Conservation (phyloP, 352 stramenopile species). For the Detonula confervacea region DNA sequence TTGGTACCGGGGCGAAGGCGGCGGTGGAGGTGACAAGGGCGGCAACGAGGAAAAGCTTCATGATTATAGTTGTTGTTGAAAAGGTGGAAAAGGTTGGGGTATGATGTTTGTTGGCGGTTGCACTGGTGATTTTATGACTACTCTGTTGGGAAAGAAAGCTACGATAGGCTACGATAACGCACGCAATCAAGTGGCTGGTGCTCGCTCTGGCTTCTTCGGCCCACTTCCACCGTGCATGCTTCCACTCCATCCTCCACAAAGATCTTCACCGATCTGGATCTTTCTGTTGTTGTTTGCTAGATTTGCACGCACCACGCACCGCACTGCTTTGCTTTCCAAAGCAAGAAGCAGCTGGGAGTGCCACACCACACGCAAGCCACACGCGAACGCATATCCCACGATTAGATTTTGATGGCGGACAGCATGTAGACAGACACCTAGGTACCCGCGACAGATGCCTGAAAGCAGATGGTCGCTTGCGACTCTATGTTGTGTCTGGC, state of each 20-base stretch:
- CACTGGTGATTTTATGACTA: not conserved
- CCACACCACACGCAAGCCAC: too few relatives aligned
- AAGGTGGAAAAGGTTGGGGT: not conserved
- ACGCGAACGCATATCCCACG: too few relatives aligned
- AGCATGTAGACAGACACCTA: too few relatives aligned
- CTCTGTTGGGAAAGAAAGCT: too few relatives aligned
- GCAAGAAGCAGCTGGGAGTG: too few relatives aligned
- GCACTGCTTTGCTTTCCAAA: too few relatives aligned
- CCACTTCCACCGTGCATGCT: not conserved
- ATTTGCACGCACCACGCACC: too few relatives aligned
- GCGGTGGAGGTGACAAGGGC: slow-evolving; percentile 21
- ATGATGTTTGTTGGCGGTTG: not conserved
- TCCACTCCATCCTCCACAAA: too few relatives aligned
- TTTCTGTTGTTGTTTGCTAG: not conserved
- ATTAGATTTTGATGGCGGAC: slow-evolving; percentile 18
- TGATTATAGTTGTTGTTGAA: slow-evolving; percentile 22
- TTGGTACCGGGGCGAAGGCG: slow-evolving; percentile 25
- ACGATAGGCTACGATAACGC: too few relatives aligned
- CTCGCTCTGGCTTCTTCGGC: not conserved
- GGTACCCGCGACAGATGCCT: too few relatives aligned
- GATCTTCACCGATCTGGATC: not conserved
- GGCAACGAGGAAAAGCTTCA: slow-evolving; percentile 44
- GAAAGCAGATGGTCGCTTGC: too few relatives aligned
- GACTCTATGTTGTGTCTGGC: not conserved
- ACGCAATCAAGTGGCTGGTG: too few relatives aligned